phyloP scores from a whole-genome alignment of 257 asterid genomes.

The Solanum peruvianum region DNA sequence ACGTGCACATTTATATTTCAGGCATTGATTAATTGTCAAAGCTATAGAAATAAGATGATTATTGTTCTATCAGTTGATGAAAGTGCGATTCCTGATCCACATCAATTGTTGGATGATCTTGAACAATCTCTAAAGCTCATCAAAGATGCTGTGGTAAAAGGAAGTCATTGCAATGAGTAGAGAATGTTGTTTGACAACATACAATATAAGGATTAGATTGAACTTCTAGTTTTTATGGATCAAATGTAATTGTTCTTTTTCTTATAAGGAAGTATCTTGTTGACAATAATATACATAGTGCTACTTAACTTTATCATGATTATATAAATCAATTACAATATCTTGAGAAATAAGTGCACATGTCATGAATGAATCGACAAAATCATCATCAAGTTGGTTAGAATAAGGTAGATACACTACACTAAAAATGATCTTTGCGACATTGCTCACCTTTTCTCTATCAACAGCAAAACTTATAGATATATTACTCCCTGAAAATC shows the following conservation, averaged over 20 bases:
- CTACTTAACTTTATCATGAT: not conserved
- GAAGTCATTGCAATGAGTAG: not conserved
- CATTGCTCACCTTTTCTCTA: too few relatives aligned
- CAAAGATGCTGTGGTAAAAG: conserved; percentile 10
- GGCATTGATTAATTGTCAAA: conserved; percentile 19
- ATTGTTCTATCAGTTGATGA: conserved; percentile 25
- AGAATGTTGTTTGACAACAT: not conserved
- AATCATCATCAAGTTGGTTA: too few relatives aligned
- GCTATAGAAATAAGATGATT: conserved; percentile 14
- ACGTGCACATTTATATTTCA: not conserved
- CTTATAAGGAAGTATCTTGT: not conserved
- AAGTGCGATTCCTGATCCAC: conserved; percentile 21
- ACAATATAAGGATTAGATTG: not conserved
- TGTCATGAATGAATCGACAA: not conserved
- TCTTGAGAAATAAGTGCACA: not conserved
- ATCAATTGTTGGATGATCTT: conserved; percentile 15
- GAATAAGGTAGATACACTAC: too few relatives aligned
- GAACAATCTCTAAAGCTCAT: conserved; percentile 13
- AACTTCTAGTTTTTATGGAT: not conserved
- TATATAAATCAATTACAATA: not conserved
- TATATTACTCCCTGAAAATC: too few relatives aligned
- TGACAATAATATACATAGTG: not conserved
- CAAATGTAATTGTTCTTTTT: not conserved
- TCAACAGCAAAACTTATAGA: too few relatives aligned
- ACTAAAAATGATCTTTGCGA: too few relatives aligned